Evolutionary conservation across 352 stramenopile genomes (phyloP).

Genomic region (Phytophthora pinifolia): DNA sequence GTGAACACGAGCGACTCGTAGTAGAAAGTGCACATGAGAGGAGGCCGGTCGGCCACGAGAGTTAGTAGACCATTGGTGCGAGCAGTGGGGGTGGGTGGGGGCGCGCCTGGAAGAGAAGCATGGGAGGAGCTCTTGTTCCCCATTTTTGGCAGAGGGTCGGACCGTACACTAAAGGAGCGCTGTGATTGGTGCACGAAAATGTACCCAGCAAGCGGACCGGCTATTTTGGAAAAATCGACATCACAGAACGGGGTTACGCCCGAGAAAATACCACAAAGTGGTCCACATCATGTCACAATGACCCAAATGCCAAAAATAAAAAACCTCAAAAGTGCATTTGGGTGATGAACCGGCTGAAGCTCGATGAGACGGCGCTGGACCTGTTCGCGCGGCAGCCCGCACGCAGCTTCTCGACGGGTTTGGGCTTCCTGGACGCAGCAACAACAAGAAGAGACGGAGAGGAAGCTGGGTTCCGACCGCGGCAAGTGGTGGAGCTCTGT

Average conservation of each 20-base stretch:
- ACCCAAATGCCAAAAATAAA: too few relatives aligned
- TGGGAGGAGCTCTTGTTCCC: slow-evolving; percentile 19
- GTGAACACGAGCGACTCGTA: slow-evolving; percentile 54
- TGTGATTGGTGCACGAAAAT: slow-evolving; percentile 13
- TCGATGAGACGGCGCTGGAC: slow-evolving; percentile 75
- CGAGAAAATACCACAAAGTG: too few relatives aligned
- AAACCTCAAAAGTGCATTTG: slow-evolving; percentile 13
- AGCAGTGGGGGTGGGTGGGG: neutral
- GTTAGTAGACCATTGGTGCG: slow-evolving; percentile 16
- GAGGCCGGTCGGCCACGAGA: slow-evolving; percentile 36
- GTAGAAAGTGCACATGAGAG: slow-evolving; percentile 74
- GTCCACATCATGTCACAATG: too few relatives aligned
- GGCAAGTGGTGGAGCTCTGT: slow-evolving; percentile 65
- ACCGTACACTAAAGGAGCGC: slow-evolving; percentile 1
- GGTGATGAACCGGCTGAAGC: slow-evolving; percentile 27
- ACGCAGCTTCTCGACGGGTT: slow-evolving; percentile 52
- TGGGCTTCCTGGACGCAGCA: slow-evolving; percentile 56
- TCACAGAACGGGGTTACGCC: too few relatives aligned
- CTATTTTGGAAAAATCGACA: too few relatives aligned
- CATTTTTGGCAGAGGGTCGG: slow-evolving; percentile 16
- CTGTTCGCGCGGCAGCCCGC: slow-evolving; percentile 59
- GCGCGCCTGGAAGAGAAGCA: neutral
- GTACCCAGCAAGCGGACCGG: neutral
- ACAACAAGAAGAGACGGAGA: slow-evolving; percentile 21
- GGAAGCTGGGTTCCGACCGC: slow-evolving; percentile 44